phyloP scores from a whole-genome alignment of 2,329 filamentous ascomycete genomes.

The Mycocentrospora acerina region DNA sequence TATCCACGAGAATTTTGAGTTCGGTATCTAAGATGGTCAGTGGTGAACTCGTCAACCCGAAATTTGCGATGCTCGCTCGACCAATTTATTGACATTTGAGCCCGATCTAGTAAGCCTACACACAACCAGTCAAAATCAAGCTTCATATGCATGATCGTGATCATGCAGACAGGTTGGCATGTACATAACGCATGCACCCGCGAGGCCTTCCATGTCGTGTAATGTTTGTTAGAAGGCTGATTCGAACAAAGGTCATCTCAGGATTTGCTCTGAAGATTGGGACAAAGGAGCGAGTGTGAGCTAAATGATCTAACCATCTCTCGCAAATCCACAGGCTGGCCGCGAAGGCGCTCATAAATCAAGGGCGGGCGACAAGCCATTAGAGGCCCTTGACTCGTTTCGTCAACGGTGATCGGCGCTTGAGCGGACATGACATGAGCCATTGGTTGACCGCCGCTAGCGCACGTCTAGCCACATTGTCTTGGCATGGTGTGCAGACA shows the following conservation, averaged over 20 bases:
- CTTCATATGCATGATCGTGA: constrained; percentile 1
- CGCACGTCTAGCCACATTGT: constrained; percentile 22
- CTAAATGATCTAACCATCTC: constrained; percentile 2
- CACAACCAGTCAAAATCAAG: background rate
- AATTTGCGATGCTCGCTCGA: too few species aligned
- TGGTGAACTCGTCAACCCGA: too few species aligned
- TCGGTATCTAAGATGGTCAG: too few species aligned
- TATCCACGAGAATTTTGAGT: too few species aligned
- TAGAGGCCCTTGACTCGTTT: constrained; percentile 26
- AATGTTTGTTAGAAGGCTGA: background rate
- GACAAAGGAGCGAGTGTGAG: constrained; percentile 5
- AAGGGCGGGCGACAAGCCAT: constrained; percentile 5
- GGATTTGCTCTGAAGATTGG: background rate
- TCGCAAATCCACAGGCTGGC: constrained; percentile 1
- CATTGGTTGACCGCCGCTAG: constrained; percentile 27
- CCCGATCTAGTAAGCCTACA: too few species aligned
- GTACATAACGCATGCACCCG: constrained; percentile 7
- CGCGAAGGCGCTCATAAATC: constrained; percentile 4
- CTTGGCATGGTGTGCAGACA: constrained; percentile 24
- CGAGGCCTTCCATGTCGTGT: constrained; percentile 10
- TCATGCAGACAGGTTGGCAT: constrained; percentile 18
- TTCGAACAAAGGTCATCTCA: constrained; percentile 1
- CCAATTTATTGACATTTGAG: too few species aligned
- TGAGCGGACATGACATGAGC: constrained; percentile 15
- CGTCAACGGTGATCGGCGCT: constrained; percentile 34